A percentile compares a stretch with the other conserved stretches of the same genome.
These are phyloP conservation scores for Alisma plantagoaquatica DNA, from an alignment of 106 monocot genomes.

Conservation along the genomic window DNA sequence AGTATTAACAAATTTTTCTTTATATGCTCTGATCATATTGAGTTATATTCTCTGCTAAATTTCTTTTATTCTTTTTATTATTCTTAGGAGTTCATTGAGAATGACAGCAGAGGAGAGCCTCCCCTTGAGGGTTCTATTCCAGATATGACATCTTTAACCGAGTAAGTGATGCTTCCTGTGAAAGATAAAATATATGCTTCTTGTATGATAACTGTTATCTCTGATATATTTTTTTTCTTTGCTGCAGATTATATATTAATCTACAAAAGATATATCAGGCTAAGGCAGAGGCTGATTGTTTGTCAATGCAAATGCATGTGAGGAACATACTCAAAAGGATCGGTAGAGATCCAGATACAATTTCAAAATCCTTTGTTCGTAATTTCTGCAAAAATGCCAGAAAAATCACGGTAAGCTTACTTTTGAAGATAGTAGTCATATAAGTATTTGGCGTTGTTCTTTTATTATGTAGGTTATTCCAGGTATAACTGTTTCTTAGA, in stretches of 20 bases:
- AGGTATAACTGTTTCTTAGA: too few relatives aligned
- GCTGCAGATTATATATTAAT: constrained; percentile 64
- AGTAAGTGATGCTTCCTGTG: constrained; percentile 43
- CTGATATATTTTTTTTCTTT: too few relatives aligned
- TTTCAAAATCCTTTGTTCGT: constrained; percentile 64
- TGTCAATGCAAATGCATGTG: constrained; percentile 51
- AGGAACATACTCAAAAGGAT: constrained; percentile 64
- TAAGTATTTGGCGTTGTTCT: too few relatives aligned
- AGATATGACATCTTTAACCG: constrained; percentile 98
- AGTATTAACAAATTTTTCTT: too few relatives aligned
- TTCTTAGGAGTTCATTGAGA: constrained; percentile 81
- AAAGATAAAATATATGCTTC: too few relatives aligned
- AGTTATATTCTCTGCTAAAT: too few relatives aligned
- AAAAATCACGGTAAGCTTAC: constrained; percentile 60
- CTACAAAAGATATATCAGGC: constrained; percentile 94
- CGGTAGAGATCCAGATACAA: constrained; percentile 70
- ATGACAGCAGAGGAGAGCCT: constrained; percentile 83
- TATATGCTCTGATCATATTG: too few relatives aligned
- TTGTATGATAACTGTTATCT: too few relatives aligned
- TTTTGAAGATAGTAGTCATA: too few relatives aligned
- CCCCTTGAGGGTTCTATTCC: constrained; percentile 99
- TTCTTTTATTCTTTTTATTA: too few relatives aligned
- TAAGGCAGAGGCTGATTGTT: constrained; percentile 83
- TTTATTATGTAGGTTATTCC: constrained; percentile 5
- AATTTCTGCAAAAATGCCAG: constrained; percentile 92